phyloP scores from a whole-genome alignment of 805 yeast genomes.

The Ogataea zsoltii region DNA sequence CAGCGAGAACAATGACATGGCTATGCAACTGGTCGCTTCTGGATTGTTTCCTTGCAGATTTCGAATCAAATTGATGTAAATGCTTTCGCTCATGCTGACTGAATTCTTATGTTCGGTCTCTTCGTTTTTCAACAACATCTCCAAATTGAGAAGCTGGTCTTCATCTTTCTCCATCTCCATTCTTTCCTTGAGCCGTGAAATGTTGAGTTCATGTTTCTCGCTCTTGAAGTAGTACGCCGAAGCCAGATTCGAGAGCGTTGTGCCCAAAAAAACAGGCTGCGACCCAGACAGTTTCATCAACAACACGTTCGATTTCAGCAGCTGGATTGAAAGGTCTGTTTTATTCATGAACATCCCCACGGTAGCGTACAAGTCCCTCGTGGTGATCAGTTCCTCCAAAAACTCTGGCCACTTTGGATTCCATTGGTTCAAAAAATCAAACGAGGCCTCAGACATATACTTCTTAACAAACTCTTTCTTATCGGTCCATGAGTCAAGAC shows the following conservation, averaged over 20 bases:
- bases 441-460: constrained; percentile 20
- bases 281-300: constrained; percentile 25
- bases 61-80: constrained; percentile 22
- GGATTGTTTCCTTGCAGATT: constrained; percentile 7
- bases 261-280: constrained; percentile 21
- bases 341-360: constrained; percentile 53
- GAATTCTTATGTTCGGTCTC: constrained; percentile 11
- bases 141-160: constrained; percentile 8
- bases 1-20: constrained; percentile 79
- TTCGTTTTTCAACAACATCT: constrained; percentile 14
- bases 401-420: constrained; percentile 66
- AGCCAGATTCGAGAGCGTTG: constrained; percentile 30
- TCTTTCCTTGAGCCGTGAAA: constrained; percentile 4
- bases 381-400: constrained; percentile 73
- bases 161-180: constrained; percentile 6
- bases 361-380: constrained; percentile 75
- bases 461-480: constrained; percentile 24
- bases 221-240: constrained; percentile 29
- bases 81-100: constrained; percentile 19
- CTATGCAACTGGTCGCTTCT: constrained; percentile 37
- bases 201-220: constrained; percentile 18
- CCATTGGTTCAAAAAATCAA: constrained; percentile 27
- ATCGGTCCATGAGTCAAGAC: constrained; percentile 12
- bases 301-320: constrained; percentile 30
- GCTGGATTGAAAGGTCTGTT: constrained; percentile 21